These are phyloP conservation scores for Strobilomyces echinocephalus DNA, from an alignment of 768 basidiomycete genomes.

Conservation along the genomic window DNA sequence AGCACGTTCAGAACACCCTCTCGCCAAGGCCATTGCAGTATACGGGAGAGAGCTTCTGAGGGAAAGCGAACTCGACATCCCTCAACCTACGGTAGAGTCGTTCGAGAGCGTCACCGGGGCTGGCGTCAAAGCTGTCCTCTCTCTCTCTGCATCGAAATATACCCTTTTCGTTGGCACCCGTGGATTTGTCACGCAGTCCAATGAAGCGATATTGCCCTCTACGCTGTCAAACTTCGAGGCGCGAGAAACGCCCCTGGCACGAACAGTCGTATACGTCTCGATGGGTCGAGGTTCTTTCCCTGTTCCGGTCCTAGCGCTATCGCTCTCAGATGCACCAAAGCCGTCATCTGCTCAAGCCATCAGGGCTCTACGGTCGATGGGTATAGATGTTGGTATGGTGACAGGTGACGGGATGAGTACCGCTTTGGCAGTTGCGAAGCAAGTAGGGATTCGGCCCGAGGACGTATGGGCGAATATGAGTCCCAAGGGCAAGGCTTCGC, in stretches of 20 bases:
- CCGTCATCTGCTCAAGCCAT: constrained; percentile 81
- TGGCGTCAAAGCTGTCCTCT: constrained; percentile 73
- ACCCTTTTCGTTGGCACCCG: constrained; percentile 74
- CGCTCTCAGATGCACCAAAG: constrained; percentile 85
- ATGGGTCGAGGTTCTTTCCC: constrained; percentile 42
- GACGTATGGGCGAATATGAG: constrained; percentile 91
- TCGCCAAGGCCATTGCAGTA: constrained; percentile 86
- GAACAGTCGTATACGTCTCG: constrained; percentile 86
- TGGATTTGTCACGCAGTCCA: constrained; percentile 59
- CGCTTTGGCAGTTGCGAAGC: constrained; percentile 81
- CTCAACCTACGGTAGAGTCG: constrained; percentile 53
- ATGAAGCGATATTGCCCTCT: constrained; percentile 50
- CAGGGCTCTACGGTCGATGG: constrained; percentile 76
- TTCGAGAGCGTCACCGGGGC: constrained; percentile 91
- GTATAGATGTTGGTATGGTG: constrained; percentile 88
- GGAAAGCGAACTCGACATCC: constrained; percentile 34
- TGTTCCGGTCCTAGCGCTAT: constrained; percentile 70
- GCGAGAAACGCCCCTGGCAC: constrained; percentile 65
- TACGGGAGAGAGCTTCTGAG: constrained; percentile 68
- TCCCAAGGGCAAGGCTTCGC: constrained; percentile 90
- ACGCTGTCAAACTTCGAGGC: constrained; percentile 60
- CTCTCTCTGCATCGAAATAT: constrained; percentile 47
- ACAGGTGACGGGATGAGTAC: constrained; percentile 89
- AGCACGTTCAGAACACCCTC: constrained; percentile 90
- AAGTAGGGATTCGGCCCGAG: constrained; percentile 81